Base-by-base conservation (phyloP, 2,329 filamentous ascomycete species). In the Aspergillus melleus region DNA sequence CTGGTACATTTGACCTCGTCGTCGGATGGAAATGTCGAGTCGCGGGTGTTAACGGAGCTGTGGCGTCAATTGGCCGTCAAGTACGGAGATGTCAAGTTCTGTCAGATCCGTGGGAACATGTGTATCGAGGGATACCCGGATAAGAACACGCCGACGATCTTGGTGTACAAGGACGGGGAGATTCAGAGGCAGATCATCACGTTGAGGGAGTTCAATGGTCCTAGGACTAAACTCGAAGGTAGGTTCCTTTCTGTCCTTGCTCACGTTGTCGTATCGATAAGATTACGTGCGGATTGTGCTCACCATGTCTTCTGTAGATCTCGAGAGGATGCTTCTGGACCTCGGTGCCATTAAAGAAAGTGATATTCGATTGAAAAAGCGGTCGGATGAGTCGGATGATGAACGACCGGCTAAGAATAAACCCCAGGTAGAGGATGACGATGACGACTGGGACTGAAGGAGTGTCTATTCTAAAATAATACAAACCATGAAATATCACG, bases 91-190 rank as follows among this genome's bases (percentile, higher is more conserved):
- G 82, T 99, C 75, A 99, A 99, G 79, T 99, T 99, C 77, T 98
- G 94, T 75, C 91, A 98, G 79, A 98, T 99, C 67, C 86, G 89
- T 67, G 95, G 89, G 6, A 88, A 92, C 72, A 87, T 97, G 79
- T 96, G 95, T 59, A 97, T 99, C 68, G 95, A 98, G 75, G 92
- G 92, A 46, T 99, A 99, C 76, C 95, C 95, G 1, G 95, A 98
- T 70, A 85, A 86, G 59, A 99, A 99, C 75, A 96, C 92, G 59
- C 95, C 95, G 1, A 99, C 95, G 0, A 92, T 99, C 39, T 74
- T 99, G 63, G 86, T 96, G 0, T 99, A 99, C 78, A 90, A 89
- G 73, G 92, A 96, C 69, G 92, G 92, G 19, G 91, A 99, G 73
- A 96, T 99, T 66, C 88, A 88, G 73, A 91, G 88, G 79, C 95